Base-by-base conservation (phyloP, 257 asterid species). In the Catharanthus roseus region DNA sequence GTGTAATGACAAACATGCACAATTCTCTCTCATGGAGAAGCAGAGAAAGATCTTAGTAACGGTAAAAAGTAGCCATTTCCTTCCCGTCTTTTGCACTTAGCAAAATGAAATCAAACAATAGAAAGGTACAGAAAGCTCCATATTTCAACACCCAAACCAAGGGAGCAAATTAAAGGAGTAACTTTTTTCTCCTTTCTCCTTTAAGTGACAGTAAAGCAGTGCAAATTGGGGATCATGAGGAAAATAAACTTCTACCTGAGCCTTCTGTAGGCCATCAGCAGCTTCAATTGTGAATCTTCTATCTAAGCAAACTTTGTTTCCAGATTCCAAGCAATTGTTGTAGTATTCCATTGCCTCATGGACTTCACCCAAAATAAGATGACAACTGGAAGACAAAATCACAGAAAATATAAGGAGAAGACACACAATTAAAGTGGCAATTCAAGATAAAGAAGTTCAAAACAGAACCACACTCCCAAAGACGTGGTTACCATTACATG, bases 271-370 rank as follows among this genome's bases (percentile, higher is more conserved):
- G 78, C 97, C 90, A 78, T 85, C 89, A 51, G 91, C 89, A 75
- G 99, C 97, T 75, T 93, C 99, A 85, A 91, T 80, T 55, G 83
- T 79, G 72, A 89, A 65, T 82, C 89, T 89, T 84, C 99, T 91
- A 80, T 91, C 99, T 67, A 91, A 80, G 86, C 93, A 88, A 65
- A 91, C 78, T 65, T 65, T 81, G 60, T 66, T 68, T 76, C 79
- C 84, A 11, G 83, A 83, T 72, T 79, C 84, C 85, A 91, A 83
- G 85, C 96, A 90, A 70, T 79, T 79, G 51, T 66, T 74, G 80
- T 84, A 93, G 82, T 83, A 79, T 9, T 67, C 70, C 67, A 82
- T 80, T 0, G 99, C 99, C 56, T 87, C 88, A 74, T 87, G 87
- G 65, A 81, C 85, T 80, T 91, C 97, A 68, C 99, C 99, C 85